Evolutionary conservation across 2,329 filamentous ascomycete species (phyloP).

Genomic region (Aspergillus tanneri): DNA sequence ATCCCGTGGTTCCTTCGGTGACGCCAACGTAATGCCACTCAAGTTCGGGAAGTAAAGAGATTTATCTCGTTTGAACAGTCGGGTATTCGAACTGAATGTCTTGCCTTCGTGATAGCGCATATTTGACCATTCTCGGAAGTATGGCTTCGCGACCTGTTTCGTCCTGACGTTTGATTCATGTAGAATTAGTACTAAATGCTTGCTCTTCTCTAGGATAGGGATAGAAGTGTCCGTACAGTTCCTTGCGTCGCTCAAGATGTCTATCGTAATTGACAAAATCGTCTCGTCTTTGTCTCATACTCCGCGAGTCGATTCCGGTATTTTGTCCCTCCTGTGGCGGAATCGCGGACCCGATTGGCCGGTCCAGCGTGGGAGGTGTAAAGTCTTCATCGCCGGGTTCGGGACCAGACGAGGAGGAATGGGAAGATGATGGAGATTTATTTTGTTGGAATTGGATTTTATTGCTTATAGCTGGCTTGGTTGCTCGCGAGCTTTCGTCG

Average conservation of each 20-base stretch:
- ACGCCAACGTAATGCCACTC: conserved; percentile 71
- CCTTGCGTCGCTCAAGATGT: conserved; percentile 71
- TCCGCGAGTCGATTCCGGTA: conserved; percentile 69
- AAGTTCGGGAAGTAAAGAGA: conserved; percentile 95
- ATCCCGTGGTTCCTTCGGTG: conserved; percentile 57
- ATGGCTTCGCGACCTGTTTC: conserved; percentile 75
- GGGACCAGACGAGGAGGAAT: conserved; percentile 18
- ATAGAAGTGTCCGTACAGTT: conserved; percentile 59
- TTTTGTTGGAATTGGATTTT: conserved; percentile 33
- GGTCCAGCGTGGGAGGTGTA: conserved; percentile 55
- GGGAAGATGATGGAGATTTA: conserved; percentile 20
- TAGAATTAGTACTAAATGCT: conserved; percentile 8
- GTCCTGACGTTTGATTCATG: conserved; percentile 51
- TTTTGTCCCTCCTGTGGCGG: conserved; percentile 80
- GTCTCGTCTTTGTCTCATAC: conserved; percentile 66
- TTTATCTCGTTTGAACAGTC: conserved; percentile 77
- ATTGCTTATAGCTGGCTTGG: conserved; percentile 10
- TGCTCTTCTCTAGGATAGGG: background rate
- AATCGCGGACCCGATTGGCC: conserved; percentile 77
- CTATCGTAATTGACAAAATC: conserved; percentile 85
- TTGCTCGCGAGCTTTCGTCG: conserved; percentile 13
- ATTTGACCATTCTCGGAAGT: conserved; percentile 94
- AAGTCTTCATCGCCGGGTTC: conserved; percentile 45
- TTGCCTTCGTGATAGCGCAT: conserved; percentile 82
- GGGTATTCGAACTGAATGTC: conserved; percentile 79